A percentile compares a stretch with the other conserved stretches of the same genome.
Conservation (phyloP, 345 rosid species). For the Xanthoceras sorbifolium region DNA sequence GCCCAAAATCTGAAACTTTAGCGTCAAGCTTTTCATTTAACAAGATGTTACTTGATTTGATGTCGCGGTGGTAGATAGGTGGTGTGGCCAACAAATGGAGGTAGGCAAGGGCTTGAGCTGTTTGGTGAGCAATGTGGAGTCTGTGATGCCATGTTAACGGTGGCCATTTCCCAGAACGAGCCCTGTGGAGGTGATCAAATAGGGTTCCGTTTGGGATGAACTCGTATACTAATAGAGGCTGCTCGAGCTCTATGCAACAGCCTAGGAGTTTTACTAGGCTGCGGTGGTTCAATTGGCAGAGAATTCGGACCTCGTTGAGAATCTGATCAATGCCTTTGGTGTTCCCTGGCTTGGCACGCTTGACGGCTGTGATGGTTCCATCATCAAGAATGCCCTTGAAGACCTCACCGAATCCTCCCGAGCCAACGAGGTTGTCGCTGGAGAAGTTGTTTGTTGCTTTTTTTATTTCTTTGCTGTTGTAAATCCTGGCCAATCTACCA, state of each 20-base stretch:
- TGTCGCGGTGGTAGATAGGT: conserved; percentile 47
- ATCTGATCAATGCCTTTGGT: conserved; percentile 49
- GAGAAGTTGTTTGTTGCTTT: conserved; percentile 52
- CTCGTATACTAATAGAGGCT: conserved; percentile 53
- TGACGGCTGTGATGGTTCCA: conserved; percentile 47
- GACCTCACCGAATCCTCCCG: conserved; percentile 53
- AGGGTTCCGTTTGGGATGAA: conserved; percentile 42
- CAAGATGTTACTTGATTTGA: conserved; percentile 53
- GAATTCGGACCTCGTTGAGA: conserved; percentile 51
- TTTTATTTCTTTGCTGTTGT: conserved; percentile 35
- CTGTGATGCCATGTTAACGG: conserved; percentile 33
- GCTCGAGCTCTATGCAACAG: conserved; percentile 50
- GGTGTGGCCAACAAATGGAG: conserved; percentile 44
- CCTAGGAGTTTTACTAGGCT: conserved; percentile 48
- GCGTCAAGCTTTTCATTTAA: conserved; percentile 43
- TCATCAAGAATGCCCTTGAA: conserved; percentile 43
- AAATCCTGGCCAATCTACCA: conserved; percentile 37
- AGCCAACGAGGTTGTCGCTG: conserved; percentile 37
- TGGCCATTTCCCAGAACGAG: neutral
- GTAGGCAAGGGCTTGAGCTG: conserved; percentile 44
- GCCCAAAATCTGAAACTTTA: conserved; percentile 50
- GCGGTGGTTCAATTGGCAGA: conserved; percentile 52
- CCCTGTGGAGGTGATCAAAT: conserved; percentile 36
- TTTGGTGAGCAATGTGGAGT: conserved; percentile 39
- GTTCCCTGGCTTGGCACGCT: conserved; percentile 52